Evolutionary conservation across 2,329 filamentous ascomycete species (phyloP).

Genomic region (Helotiales sp.): DNA sequence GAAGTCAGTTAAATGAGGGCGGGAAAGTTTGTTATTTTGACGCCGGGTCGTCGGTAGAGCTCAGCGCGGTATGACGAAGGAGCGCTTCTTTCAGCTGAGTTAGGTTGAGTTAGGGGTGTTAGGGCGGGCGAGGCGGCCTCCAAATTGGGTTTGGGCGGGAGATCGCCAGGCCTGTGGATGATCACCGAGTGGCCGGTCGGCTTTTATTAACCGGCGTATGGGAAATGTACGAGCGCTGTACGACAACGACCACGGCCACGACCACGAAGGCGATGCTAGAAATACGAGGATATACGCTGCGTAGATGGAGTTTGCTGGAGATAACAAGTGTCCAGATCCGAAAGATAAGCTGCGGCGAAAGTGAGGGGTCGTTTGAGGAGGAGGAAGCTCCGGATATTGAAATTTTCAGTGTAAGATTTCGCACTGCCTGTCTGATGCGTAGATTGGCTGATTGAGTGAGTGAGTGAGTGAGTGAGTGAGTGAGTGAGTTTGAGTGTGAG

Average conservation of each 20-base stretch:
- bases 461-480: not conserved
- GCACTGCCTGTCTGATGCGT: not conserved
- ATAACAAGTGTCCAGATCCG: not conserved
- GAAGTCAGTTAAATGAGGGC: not conserved
- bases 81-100: not conserved
- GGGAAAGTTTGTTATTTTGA: not conserved
- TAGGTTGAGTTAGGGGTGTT: not conserved
- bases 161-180: conserved; percentile 2
- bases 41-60: not conserved
- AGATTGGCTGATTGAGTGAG: not conserved
- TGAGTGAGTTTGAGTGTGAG: no score
- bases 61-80: not conserved
- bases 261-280: not conserved
- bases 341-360: not conserved
- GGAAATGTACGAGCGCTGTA: not conserved
- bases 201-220: no score
- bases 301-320: not conserved
- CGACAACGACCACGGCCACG: no score
- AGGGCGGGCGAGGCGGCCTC: not conserved
- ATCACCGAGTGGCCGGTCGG: not conserved
- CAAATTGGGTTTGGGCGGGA: not conserved
- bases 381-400: not conserved
- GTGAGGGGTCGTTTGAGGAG: not conserved
- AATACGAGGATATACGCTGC: conserved; percentile 4
- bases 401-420: not conserved